Conservation (phyloP, 495 filamentous ascomycete species). For the Cercophora newfieldiana region DNA sequence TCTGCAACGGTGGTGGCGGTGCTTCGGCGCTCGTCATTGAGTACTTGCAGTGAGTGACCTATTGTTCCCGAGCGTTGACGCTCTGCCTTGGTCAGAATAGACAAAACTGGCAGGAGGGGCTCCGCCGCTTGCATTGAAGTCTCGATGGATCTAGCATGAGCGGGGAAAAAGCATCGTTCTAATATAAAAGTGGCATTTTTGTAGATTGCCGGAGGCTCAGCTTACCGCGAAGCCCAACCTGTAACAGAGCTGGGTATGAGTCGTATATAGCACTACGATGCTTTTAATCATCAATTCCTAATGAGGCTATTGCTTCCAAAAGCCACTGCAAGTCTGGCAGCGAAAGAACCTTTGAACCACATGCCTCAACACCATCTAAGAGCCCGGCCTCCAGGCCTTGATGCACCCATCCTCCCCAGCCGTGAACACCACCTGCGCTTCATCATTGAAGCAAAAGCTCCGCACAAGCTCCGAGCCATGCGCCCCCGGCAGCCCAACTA, state of each 20-base stretch:
- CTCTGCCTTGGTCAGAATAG: background rate
- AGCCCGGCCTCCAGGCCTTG: constrained; percentile 57
- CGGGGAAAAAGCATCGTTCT: constrained; percentile 17
- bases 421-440: constrained; percentile 71
- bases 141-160: background rate
- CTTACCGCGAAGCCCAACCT: constrained; percentile 26
- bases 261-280: background rate
- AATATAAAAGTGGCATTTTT: constrained; percentile 18
- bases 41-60: constrained; percentile 50
- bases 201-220: constrained; percentile 23
- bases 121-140: background rate
- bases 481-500: constrained; percentile 68
- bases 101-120: background rate
- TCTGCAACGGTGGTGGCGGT: constrained; percentile 97
- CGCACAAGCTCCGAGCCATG: constrained; percentile 85
- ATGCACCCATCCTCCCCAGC: constrained; percentile 78
- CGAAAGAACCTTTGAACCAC: no score
- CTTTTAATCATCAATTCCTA: background rate
- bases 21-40: constrained; percentile 91
- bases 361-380: background rate
- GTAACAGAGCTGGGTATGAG: constrained; percentile 17
- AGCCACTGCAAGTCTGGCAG: background rate
- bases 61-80: background rate
- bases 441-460: constrained; percentile 71
- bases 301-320: no score